phyloP scores from a whole-genome alignment of 108 stramenopile species.

The Mediolabrus comicus region DNA sequence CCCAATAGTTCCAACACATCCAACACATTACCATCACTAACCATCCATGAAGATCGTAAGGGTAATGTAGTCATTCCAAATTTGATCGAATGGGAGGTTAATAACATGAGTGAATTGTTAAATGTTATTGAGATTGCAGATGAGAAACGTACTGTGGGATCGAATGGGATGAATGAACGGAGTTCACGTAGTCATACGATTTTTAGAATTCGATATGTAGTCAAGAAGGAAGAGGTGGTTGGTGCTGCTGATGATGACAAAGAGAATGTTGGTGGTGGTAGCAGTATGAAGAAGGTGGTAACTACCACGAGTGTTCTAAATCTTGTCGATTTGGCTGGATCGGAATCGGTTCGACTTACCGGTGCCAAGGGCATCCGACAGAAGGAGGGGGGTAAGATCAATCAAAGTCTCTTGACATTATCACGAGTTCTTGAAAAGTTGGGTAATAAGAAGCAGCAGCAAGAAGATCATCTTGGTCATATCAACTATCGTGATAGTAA shows the following conservation, averaged over 20 bases:
- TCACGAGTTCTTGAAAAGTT: conserved; percentile 98
- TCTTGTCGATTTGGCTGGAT: conserved; percentile 61
- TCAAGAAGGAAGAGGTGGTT: conserved; percentile 40
- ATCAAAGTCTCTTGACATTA: conserved; percentile 95
- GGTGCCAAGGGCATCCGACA: conserved; percentile 68
- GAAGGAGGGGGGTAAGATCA: conserved; percentile 97
- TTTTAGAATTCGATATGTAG: conserved; percentile 80
- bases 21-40: background rate
- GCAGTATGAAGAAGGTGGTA: conserved; percentile 45
- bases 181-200: conserved; percentile 92
- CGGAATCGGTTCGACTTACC: conserved; percentile 51
- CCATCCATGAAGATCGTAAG: conserved; percentile 79
- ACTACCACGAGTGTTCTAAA: conserved; percentile 38
- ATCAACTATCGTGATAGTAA: conserved; percentile 99
- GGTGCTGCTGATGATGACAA: conserved; percentile 56
- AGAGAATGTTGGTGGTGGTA: conserved; percentile 49
- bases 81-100: conserved; percentile 51
- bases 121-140: conserved; percentile 66
- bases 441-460: conserved; percentile 84
- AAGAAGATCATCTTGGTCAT: conserved; percentile 56
- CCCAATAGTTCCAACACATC: background rate
- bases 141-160: conserved; percentile 64
- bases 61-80: conserved; percentile 81
- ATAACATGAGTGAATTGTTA: conserved; percentile 58
- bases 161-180: conserved; percentile 89